These are phyloP conservation scores for Colletotrichum nymphaeae DNA, from an alignment of 2,329 filamentous ascomycete species.

Conservation along the genomic window DNA sequence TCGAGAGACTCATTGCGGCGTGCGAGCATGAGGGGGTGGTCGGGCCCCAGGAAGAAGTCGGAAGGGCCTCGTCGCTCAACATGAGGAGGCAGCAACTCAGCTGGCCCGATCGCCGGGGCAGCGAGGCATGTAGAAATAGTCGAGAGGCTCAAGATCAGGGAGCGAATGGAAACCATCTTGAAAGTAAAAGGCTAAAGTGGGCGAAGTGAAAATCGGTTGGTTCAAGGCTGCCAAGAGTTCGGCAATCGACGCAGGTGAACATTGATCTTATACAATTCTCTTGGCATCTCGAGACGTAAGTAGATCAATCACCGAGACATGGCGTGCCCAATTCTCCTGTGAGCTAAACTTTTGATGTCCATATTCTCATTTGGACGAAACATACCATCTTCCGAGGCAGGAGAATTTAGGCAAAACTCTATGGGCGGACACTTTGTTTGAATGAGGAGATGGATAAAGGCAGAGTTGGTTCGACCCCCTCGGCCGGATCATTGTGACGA, in stretches of 20 bases:
- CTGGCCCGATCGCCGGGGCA: background rate
- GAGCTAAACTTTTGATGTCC: too few species aligned
- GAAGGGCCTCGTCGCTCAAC: background rate
- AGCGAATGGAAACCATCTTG: background rate
- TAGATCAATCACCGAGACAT: background rate
- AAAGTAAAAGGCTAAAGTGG: background rate
- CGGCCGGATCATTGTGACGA: background rate
- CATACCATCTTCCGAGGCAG: background rate
- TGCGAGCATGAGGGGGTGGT: background rate
- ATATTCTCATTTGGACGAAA: background rate
- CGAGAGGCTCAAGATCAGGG: background rate
- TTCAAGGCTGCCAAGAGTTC: background rate
- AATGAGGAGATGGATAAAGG: background rate
- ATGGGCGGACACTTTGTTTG: background rate
- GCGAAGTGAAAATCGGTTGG: background rate
- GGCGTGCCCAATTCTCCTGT: too few species aligned
- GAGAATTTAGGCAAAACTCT: background rate
- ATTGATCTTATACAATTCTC: background rate
- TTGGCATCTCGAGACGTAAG: background rate
- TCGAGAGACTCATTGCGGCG: slow-evolving; percentile 1
- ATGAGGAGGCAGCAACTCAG: background rate
- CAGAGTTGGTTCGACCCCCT: background rate
- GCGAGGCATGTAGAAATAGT: background rate
- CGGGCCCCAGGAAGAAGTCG: background rate
- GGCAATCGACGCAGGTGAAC: background rate